Evolutionary conservation across 2,329 filamentous ascomycete species (phyloP).

Genomic region (Ophiostoma quercus): DNA sequence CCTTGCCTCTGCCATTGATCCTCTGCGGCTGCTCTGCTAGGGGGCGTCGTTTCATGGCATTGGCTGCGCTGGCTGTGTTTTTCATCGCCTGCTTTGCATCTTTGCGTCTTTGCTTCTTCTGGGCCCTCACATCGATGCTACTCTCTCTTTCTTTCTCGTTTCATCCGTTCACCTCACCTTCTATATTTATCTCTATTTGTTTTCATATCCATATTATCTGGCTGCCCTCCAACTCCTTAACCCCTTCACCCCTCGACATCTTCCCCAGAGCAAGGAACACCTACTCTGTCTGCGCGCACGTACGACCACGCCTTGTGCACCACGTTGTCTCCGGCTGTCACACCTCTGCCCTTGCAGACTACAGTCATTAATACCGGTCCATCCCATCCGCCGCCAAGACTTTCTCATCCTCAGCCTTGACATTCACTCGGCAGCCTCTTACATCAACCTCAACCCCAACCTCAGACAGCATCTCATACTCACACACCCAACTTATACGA

Average conservation of each 20-base stretch:
- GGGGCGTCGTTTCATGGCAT: conserved; percentile 1
- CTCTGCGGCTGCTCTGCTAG: conserved; percentile 4
- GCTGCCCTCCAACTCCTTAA: background rate
- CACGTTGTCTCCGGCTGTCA: background rate
- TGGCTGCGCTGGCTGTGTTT: background rate
- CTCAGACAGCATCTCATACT: background rate
- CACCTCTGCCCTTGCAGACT: background rate
- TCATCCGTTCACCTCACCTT: background rate
- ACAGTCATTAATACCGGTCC: background rate
- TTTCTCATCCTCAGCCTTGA: background rate
- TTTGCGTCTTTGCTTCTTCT: background rate
- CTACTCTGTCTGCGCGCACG: background rate
- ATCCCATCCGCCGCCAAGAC: conserved; percentile 3
- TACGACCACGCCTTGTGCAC: background rate
- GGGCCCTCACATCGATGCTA: background rate
- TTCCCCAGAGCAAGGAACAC: background rate
- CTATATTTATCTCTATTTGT: conserved; percentile 1
- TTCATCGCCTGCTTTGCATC: background rate
- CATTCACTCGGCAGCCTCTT: background rate
- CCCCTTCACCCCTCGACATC: background rate
- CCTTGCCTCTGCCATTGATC: background rate
- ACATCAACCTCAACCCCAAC: background rate
- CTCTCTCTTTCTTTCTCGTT: background rate
- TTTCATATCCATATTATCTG: background rate
- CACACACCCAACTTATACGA: background rate